These are phyloP conservation scores for Phytophthora meadii DNA, from an alignment of 352 stramenopile genomes.

Conservation along the genomic window DNA sequence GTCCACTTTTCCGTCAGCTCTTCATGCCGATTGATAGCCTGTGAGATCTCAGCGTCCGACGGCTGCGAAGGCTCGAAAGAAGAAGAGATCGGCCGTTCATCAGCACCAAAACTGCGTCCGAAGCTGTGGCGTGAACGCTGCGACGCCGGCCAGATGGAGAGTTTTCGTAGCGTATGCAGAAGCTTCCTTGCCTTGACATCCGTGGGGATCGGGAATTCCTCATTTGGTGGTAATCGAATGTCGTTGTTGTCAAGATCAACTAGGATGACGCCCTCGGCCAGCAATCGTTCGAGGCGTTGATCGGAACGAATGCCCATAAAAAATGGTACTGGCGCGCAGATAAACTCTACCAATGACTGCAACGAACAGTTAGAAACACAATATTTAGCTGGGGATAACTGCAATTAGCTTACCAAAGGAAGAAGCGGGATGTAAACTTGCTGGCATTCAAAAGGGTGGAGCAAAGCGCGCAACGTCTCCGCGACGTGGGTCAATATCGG, in stretches of 20 bases:
- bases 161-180: constrained; percentile 57
- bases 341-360: constrained; percentile 73
- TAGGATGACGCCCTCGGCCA: constrained; percentile 64
- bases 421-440: constrained; percentile 82
- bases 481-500: constrained; percentile 68
- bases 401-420: constrained; percentile 47
- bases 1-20: constrained; percentile 66
- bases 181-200: constrained; percentile 73
- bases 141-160: constrained; percentile 48
- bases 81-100: constrained; percentile 2
- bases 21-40: constrained; percentile 44
- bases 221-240: constrained; percentile 47
- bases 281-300: constrained; percentile 44
- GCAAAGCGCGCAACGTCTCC: constrained; percentile 67
- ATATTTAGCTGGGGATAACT: neutral
- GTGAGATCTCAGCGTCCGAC: constrained; percentile 35
- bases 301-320: constrained; percentile 77
- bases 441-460: constrained; percentile 74
- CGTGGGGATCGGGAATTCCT: constrained; percentile 55
- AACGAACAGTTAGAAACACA: neutral
- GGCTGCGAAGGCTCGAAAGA: constrained; percentile 29
- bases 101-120: constrained; percentile 13
- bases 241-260: constrained; percentile 80
- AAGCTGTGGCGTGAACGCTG: constrained; percentile 37
- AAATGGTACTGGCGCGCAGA: constrained; percentile 76